phyloP scores from a whole-genome alignment of 306 rosid species.

The Acacia melanoxylon region DNA sequence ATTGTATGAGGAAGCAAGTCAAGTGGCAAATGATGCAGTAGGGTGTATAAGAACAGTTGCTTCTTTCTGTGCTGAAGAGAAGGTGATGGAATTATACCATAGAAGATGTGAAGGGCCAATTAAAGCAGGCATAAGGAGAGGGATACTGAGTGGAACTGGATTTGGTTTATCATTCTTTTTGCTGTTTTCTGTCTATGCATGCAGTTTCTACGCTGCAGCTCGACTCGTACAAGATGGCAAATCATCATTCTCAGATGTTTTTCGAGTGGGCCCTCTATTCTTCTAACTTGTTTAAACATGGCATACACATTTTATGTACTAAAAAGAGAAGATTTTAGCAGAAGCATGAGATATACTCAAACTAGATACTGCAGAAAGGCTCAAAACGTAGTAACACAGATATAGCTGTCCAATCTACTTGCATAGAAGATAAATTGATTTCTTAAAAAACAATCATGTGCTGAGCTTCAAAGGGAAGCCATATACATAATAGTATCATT shows the following conservation, averaged over 20 bases:
- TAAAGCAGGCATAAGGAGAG: conserved; percentile 49
- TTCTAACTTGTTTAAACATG: neutral
- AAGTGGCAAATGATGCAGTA: conserved; percentile 64
- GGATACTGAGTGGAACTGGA: conserved; percentile 53
- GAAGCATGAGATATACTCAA: neutral
- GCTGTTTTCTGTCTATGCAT: conserved; percentile 50
- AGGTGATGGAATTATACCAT: conserved; percentile 54
- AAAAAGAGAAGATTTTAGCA: neutral
- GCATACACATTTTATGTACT: neutral
- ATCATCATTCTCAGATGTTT: conserved; percentile 54
- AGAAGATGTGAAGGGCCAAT: conserved; percentile 62
- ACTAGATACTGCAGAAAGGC: neutral
- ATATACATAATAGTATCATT: neutral
- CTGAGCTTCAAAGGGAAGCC: neutral
- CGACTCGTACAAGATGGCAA: conserved; percentile 48
- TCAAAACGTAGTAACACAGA: neutral
- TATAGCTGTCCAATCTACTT: neutral
- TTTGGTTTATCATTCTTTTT: conserved; percentile 59
- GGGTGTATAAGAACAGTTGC: conserved; percentile 67
- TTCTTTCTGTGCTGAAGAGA: conserved; percentile 74
- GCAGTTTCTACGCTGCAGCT: conserved; percentile 62
- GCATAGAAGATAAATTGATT: neutral
- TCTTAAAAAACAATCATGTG: neutral
- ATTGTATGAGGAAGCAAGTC: conserved; percentile 67
- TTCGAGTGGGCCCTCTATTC: conserved; percentile 37